These are phyloP conservation scores for Mortierella sp. DNA, from an alignment of 371 early-diverging fungal genomes.

Conservation along the genomic window DNA sequence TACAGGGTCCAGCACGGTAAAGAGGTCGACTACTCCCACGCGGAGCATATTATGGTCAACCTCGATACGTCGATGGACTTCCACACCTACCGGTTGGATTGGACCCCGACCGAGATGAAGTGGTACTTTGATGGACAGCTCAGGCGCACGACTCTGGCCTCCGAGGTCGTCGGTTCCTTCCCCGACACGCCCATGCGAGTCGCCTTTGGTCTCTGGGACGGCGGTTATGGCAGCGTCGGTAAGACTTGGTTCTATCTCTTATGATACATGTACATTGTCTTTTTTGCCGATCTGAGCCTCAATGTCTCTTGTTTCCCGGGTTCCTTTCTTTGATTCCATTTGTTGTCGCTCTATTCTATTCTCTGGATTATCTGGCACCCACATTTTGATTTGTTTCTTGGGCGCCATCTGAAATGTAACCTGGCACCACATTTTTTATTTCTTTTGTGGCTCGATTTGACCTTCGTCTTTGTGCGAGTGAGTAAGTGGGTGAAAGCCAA, in stretches of 20 bases:
- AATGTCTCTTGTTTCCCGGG: no score
- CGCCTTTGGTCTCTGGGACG: slow-evolving; percentile 80
- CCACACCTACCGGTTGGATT: slow-evolving; percentile 63
- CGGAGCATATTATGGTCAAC: slow-evolving; percentile 15
- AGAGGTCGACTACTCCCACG: slow-evolving; percentile 56
- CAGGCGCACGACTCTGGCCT: slow-evolving; percentile 57
- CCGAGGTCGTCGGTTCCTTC: slow-evolving; percentile 28
- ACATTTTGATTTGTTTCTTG: no score
- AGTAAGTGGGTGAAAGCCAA: not conserved
- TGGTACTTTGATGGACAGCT: slow-evolving; percentile 68
- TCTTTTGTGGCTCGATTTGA: not conserved
- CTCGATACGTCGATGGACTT: slow-evolving; percentile 48
- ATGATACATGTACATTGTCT: not conserved
- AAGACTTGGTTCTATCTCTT: slow-evolving; percentile 39
- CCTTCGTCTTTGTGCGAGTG: not conserved
- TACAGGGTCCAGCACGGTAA: slow-evolving; percentile 65
- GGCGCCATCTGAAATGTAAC: not conserved
- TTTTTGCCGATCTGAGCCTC: not conserved
- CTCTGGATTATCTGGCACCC: no score
- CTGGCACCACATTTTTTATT: not conserved
- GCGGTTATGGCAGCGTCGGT: slow-evolving; percentile 67
- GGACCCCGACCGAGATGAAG: slow-evolving; percentile 67
- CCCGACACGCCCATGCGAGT: slow-evolving; percentile 70
- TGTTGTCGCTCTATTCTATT: no score
- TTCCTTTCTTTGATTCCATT: no score